Percentiles rank a stretch among this genome's conserved stretches.
phyloP scores from a whole-genome alignment of 2,329 filamentous ascomycete genomes.

The Aspergillus flavus region DNA sequence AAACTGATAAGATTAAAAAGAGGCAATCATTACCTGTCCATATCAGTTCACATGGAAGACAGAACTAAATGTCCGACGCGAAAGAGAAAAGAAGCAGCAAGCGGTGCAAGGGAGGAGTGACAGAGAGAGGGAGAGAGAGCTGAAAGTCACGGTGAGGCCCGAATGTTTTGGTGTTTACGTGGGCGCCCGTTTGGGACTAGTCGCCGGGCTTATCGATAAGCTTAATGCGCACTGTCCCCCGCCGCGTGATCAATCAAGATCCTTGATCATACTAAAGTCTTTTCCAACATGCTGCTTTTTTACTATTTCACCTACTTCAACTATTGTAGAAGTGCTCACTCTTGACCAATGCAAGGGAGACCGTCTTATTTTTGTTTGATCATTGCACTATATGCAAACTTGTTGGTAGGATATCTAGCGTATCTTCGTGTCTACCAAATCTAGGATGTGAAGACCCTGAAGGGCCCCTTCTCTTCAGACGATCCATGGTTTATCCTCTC shows the following conservation, averaged over 20 bases:
- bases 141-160: conserved; percentile 37
- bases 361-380: too few species aligned
- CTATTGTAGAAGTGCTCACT: too few species aligned
- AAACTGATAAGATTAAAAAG: conserved; percentile 7
- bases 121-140: conserved; percentile 17
- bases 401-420: too few species aligned
- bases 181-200: conserved; percentile 40
- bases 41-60: neutral
- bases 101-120: conserved; percentile 13
- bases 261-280: too few species aligned
- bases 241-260: neutral
- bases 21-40: neutral
- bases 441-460: neutral
- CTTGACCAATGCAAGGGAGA: too few species aligned
- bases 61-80: conserved; percentile 6
- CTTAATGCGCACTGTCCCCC: conserved; percentile 34
- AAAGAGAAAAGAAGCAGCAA: conserved; percentile 12
- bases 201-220: conserved; percentile 45
- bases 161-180: conserved; percentile 43
- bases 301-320: too few species aligned
- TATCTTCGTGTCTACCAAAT: too few species aligned
- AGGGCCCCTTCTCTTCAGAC: neutral
- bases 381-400: too few species aligned
- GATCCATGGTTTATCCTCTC: conserved; percentile 26
- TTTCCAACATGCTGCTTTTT: too few species aligned